phyloP scores from a whole-genome alignment of 148 eudicot genomes.

The Suaeda aralocaspica region DNA sequence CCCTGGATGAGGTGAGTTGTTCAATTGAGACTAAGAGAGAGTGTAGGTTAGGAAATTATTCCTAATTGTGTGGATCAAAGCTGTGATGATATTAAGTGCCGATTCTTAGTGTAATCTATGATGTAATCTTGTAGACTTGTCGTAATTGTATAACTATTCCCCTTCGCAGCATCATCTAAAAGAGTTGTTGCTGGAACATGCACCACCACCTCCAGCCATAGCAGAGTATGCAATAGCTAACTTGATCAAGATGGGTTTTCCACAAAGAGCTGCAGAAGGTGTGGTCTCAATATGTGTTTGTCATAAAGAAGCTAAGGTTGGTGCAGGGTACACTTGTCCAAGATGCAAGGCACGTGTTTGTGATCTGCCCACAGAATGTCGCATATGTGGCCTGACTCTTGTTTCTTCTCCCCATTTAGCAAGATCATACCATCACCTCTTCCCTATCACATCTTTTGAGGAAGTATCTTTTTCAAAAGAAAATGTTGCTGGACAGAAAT shows the following conservation, averaged over 20 bases:
- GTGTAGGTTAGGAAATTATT: neutral
- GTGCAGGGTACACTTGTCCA: slow-evolving; percentile 95
- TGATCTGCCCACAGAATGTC: slow-evolving; percentile 87
- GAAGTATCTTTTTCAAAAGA: slow-evolving; percentile 55
- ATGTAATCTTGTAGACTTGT: neutral
- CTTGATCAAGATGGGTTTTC: slow-evolving; percentile 94
- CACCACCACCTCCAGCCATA: slow-evolving; percentile 98
- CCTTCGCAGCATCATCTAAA: slow-evolving; percentile 71
- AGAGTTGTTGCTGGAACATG: slow-evolving; percentile 84
- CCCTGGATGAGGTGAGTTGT: slow-evolving; percentile 85
- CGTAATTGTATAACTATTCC: neutral
- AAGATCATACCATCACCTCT: slow-evolving; percentile 90
- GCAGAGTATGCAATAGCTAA: slow-evolving; percentile 92
- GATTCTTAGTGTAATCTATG: neutral
- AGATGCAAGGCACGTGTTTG: slow-evolving; percentile 95
- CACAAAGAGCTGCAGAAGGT: slow-evolving; percentile 93
- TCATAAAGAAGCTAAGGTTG: slow-evolving; percentile 90
- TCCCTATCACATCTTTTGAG: slow-evolving; percentile 82
- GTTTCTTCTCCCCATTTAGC: slow-evolving; percentile 99
- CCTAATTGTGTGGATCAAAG: neutral
- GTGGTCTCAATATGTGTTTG: slow-evolving; percentile 85
- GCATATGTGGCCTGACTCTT: slow-evolving; percentile 92
- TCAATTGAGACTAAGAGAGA: neutral
- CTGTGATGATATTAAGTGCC: neutral
- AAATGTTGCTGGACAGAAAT: slow-evolving; percentile 32